Evolutionary conservation across 345 rosid genomes (phyloP), one percentile per base, ranked within the genome.

Genomic region (Lenwebbia sp.): DNA sequence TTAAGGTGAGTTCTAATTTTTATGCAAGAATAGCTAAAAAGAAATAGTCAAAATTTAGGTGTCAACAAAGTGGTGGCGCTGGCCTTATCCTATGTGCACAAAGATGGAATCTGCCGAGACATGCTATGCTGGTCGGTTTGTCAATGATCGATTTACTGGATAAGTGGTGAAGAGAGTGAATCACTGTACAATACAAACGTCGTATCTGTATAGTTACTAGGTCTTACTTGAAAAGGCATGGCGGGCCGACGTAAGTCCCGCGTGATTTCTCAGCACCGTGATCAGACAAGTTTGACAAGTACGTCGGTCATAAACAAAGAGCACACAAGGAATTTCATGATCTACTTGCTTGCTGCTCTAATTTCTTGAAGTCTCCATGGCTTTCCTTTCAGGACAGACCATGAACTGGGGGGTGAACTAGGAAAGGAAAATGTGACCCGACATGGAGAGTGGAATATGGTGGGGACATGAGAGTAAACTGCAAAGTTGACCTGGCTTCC

Each of bases 381-480:
- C 78, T 65, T 65, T 33, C 13, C 78, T 65, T 33, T 81, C 15
- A 25, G 54, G 54, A 13, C 83, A 47, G 78, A 65, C 78, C 78
- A 33, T 65, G 13, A 2, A 65, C 19, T 33, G 11, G 44, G 37
- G 23, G 37, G 44, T 8, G 76, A 33, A 65, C 0, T 21, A 17
- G 0, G 0, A 33, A 65, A 65, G 44, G 74, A 17, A 65, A 65
- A 65, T 65, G 78, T 10, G 25, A 4, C 78, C 17, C 33, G 78
- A 19, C 44, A 65, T 33, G 70, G 85, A 55, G 50, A 47, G 28
- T 82, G 83, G 83, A 33, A 25, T 50, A 33, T 83, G 6, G 51
- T 86, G 90, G 90, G 87, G 86, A n/a, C 83, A 54, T 26, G 60
- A 19, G 53, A 33, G 70, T 1, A 19, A 83, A n/a, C 40, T 54